Conservation (phyloP, 345 rosid genomes). For the Salix koriyanagi region DNA sequence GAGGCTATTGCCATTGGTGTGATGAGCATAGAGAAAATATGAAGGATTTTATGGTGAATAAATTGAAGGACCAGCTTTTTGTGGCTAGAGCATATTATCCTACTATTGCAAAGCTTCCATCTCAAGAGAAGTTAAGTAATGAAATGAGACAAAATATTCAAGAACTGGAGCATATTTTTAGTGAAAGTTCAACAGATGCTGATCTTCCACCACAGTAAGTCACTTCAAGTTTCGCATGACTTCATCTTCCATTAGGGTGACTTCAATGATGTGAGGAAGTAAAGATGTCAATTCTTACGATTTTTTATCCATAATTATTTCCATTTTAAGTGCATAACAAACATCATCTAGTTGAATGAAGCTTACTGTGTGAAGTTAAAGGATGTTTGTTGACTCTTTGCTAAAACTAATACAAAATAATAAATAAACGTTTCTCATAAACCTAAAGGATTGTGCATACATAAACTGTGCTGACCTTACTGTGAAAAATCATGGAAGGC, state of each 20-base stretch:
- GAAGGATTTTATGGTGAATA: conserved; percentile 79
- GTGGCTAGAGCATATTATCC: conserved; percentile 96
- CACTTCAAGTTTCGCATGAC: conserved; percentile 2
- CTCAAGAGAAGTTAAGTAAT: conserved; percentile 59
- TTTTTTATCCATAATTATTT: background rate
- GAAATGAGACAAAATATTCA: conserved; percentile 88
- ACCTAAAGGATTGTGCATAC: background rate
- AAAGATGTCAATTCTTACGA: background rate
- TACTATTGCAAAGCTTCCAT: conserved; percentile 82
- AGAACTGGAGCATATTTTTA: conserved; percentile 83
- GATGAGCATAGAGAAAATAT: conserved; percentile 72
- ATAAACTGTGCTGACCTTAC: background rate
- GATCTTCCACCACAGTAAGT: conserved; percentile 89
- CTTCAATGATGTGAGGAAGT: background rate
- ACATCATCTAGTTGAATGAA: background rate
- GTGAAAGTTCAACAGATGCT: conserved; percentile 78
- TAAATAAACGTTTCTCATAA: background rate
- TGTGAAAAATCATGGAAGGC: background rate
- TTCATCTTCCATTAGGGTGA: background rate
- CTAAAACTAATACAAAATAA: background rate
- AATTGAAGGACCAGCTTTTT: conserved; percentile 84
- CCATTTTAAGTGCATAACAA: background rate
- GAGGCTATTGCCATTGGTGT: conserved; percentile 95
- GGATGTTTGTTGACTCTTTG: background rate
- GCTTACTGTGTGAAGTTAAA: background rate